Conservation (phyloP, 73 alveolate species). For the Tetrahymena elliotti region DNA sequence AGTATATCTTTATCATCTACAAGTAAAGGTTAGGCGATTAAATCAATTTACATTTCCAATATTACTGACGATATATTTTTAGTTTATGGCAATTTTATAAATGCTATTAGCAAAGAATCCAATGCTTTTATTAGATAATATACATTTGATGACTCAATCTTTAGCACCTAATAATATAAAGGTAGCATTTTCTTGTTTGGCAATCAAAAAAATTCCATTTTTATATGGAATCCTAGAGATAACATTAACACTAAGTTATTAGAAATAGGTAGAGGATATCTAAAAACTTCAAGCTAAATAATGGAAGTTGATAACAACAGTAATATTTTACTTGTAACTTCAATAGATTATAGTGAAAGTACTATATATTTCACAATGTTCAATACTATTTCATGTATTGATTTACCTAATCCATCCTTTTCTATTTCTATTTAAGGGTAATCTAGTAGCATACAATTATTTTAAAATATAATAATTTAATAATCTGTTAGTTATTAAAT, state of each 20-base stretch:
- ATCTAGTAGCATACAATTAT: neutral
- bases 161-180: neutral
- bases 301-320: neutral
- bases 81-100: neutral
- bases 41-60: neutral
- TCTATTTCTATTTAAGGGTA: neutral
- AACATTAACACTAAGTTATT: neutral
- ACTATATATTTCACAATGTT: neutral
- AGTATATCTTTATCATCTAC: neutral
- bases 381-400: neutral
- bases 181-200: neutral
- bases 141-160: neutral
- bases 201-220: neutral
- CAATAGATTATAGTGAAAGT: neutral
- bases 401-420: neutral
- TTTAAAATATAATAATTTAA: too few relatives aligned
- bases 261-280: neutral
- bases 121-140: neutral
- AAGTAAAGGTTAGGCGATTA: neutral
- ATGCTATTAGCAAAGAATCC: neutral
- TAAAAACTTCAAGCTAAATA: neutral
- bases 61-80: neutral
- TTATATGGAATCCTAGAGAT: neutral
- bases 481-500: neutral
- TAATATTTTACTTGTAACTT: neutral